Evolutionary conservation across 306 rosid species (phyloP).

Genomic region (Trifolium dubium): DNA sequence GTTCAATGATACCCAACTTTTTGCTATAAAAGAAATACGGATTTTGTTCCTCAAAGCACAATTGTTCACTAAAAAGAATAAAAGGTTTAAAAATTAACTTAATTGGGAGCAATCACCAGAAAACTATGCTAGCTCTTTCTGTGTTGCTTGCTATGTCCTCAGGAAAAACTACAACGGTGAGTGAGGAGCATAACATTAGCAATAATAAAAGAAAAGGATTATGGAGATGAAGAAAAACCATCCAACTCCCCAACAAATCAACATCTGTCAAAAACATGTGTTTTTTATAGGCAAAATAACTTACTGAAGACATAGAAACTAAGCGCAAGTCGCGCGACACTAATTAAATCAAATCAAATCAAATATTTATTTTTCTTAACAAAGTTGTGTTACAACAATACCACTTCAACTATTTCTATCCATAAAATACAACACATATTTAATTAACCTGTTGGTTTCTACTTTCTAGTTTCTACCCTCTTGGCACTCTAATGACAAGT

Average conservation of each 20-base stretch:
- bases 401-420: not conserved
- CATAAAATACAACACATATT: conserved; percentile 30
- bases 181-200: not conserved
- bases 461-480: conserved; percentile 23
- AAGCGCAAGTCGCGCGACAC: too few relatives aligned
- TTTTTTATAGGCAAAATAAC: not conserved
- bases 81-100: not conserved
- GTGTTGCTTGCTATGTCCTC: not conserved
- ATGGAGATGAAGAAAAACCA: not conserved
- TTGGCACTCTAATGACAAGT: conserved; percentile 23
- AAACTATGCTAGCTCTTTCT: not conserved
- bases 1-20: not conserved
- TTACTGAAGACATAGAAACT: not conserved
- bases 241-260: not conserved
- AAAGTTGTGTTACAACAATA: conserved; percentile 27
- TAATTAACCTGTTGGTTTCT: conserved; percentile 31
- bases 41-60: not conserved
- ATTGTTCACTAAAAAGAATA: not conserved
- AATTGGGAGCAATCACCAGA: not conserved
- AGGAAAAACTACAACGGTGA: not conserved
- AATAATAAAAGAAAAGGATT: not conserved
- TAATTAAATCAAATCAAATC: conserved; percentile 10
- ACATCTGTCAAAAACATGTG: not conserved
- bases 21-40: too few relatives aligned
- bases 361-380: conserved; percentile 20